phyloP scores from a whole-genome alignment of 2,329 filamentous ascomycete genomes.

The Colletotrichum gloeosporioides region DNA sequence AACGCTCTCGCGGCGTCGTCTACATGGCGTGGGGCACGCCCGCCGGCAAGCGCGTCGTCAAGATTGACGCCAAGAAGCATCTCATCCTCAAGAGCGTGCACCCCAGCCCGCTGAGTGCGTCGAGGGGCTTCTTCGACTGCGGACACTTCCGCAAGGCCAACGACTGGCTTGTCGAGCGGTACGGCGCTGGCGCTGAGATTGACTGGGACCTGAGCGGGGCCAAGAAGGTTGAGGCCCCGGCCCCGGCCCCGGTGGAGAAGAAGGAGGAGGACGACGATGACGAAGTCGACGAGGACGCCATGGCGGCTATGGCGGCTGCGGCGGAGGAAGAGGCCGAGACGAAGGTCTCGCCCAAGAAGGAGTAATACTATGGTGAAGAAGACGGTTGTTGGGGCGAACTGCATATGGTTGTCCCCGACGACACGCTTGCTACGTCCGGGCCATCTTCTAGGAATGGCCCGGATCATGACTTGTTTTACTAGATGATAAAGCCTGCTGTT shows the following conservation, averaged over 20 bases:
- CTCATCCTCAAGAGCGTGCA: constrained; percentile 87
- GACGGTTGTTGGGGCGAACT: neutral
- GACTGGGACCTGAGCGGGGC: constrained; percentile 73
- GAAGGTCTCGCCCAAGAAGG: constrained; percentile 22
- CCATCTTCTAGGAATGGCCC: neutral
- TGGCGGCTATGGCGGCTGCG: neutral
- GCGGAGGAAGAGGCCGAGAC: constrained; percentile 19
- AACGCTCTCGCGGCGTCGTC: constrained; percentile 81
- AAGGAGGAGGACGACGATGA: constrained; percentile 3
- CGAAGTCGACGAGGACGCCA: constrained; percentile 4
- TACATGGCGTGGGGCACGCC: constrained; percentile 94
- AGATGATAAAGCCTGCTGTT: neutral
- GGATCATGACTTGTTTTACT: constrained; percentile 1
- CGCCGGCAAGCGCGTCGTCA: constrained; percentile 78
- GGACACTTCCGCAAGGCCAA: constrained; percentile 84
- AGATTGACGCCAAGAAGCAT: constrained; percentile 76
- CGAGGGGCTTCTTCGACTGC: constrained; percentile 82
- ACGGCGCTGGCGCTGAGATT: constrained; percentile 81
- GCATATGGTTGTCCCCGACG: neutral
- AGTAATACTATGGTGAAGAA: constrained; percentile 9
- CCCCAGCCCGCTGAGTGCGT: constrained; percentile 89
- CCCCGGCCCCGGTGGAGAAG: constrained; percentile 10
- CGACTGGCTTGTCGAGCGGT: constrained; percentile 80
- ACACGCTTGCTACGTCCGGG: neutral
- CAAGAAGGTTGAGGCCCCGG: constrained; percentile 16